phyloP scores from a whole-genome alignment of 148 eudicot genomes.

The Persicaria maculosa region DNA sequence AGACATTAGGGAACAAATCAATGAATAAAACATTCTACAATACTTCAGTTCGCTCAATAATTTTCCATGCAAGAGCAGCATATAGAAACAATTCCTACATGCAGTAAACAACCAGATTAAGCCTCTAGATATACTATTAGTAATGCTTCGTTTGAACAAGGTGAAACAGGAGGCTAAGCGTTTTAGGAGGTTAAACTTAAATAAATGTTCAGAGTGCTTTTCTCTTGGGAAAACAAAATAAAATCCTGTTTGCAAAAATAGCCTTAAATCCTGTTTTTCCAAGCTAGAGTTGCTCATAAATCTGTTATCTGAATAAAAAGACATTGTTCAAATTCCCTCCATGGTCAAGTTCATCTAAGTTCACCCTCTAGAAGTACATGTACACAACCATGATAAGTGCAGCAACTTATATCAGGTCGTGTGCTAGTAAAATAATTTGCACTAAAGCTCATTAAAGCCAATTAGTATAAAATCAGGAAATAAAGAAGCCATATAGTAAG shows the following conservation, averaged over 20 bases:
- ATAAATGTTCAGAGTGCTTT: no score
- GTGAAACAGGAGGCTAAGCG: no score
- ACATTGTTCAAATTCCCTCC: neutral
- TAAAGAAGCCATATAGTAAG: constrained; percentile 5
- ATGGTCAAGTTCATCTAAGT: neutral
- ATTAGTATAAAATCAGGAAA: neutral
- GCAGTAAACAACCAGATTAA: constrained; percentile 2
- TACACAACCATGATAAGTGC: neutral
- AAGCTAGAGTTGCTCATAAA: neutral
- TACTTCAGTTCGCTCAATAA: neutral
- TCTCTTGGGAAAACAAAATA: no score
- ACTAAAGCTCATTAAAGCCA: neutral
- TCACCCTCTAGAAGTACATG: neutral
- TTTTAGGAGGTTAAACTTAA: no score
- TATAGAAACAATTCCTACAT: neutral
- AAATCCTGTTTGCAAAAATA: no score
- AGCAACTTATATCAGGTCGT: neutral
- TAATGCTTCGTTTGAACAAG: no score
- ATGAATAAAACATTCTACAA: no score
- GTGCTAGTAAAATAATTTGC: neutral
- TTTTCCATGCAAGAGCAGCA: neutral
- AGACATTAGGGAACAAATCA: neutral
- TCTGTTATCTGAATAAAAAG: neutral
- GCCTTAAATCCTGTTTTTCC: neutral
- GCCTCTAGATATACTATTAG: neutral